phyloP scores from a whole-genome alignment of 2,329 filamentous ascomycete species.

The Trichoderma oligosporum region DNA sequence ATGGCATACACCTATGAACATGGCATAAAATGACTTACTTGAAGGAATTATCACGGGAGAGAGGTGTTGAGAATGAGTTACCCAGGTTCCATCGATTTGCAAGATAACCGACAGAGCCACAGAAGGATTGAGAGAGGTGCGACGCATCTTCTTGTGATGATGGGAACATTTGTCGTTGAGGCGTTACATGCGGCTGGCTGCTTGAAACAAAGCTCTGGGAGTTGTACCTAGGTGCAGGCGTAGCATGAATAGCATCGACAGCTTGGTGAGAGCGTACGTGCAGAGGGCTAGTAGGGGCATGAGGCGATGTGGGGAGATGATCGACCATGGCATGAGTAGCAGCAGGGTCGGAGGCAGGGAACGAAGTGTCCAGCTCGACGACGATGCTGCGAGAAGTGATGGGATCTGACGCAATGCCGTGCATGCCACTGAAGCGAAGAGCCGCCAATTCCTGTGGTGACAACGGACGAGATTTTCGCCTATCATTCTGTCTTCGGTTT shows the following conservation, averaged over 20 bases:
- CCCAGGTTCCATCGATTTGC: slow-evolving; percentile 55
- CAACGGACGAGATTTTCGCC: slow-evolving; percentile 81
- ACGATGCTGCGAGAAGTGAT: slow-evolving; percentile 29
- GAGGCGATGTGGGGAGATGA: slow-evolving; percentile 26
- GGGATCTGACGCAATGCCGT: slow-evolving; percentile 48
- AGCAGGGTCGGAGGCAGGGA: slow-evolving; percentile 29
- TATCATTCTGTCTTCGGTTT: slow-evolving; percentile 87
- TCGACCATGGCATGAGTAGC: slow-evolving; percentile 26
- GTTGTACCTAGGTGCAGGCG: slow-evolving; percentile 22
- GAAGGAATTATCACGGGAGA: slow-evolving; percentile 44
- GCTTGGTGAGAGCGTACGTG: slow-evolving; percentile 23
- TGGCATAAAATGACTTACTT: slow-evolving; percentile 37
- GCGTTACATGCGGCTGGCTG: slow-evolving; percentile 20
- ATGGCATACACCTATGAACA: neutral
- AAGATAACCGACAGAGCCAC: slow-evolving; percentile 48
- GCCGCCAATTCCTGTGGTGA: slow-evolving; percentile 71
- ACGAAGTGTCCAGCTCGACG: slow-evolving; percentile 28
- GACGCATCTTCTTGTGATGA: slow-evolving; percentile 29
- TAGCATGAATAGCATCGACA: slow-evolving; percentile 27
- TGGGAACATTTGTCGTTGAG: slow-evolving; percentile 27
- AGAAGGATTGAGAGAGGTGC: slow-evolving; percentile 39
- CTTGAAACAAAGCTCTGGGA: neutral
- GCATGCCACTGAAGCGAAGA: slow-evolving; percentile 53
- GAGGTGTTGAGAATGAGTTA: slow-evolving; percentile 48
- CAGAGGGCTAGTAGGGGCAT: slow-evolving; percentile 28